Percentiles rank a stretch among this genome's conserved stretches.
Conservation (phyloP, 192 early-diverging fungal genomes). For the Rhizoclosmatium globosum region DNA sequence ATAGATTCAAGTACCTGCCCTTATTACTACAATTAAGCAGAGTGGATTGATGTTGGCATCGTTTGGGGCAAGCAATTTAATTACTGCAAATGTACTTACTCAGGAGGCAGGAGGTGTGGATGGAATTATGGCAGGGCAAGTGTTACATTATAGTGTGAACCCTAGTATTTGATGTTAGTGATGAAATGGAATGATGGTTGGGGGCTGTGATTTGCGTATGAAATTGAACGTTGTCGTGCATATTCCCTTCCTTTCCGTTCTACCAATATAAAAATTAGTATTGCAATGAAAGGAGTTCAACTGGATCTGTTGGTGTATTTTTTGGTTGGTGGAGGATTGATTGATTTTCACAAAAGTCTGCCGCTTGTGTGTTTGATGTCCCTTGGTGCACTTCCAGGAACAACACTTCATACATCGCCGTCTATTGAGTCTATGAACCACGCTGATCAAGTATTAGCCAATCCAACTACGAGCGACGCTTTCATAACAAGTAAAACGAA, state of each 20-base stretch:
- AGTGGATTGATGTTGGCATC: conserved; percentile 91
- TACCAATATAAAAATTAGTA: neutral
- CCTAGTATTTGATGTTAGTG: conserved; percentile 15
- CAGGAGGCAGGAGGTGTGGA: conserved; percentile 91
- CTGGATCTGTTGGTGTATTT: neutral
- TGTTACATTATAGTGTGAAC: conserved; percentile 60
- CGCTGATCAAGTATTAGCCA: neutral
- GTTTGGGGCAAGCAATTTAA: conserved; percentile 83
- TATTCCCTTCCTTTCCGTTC: neutral
- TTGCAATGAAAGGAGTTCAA: neutral
- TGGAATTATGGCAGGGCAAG: conserved; percentile 79
- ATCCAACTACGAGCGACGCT: neutral
- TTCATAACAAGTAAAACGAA: neutral
- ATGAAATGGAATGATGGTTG: neutral
- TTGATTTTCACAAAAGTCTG: neutral
- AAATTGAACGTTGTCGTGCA: neutral
- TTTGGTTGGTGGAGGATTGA: neutral
- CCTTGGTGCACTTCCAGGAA: conserved; percentile 24
- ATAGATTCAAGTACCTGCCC: conserved; percentile 87
- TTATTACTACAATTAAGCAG: conserved; percentile 93
- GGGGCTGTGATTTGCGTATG: neutral
- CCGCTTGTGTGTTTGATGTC: neutral
- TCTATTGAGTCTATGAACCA: neutral
- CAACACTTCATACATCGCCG: conserved; percentile 5
- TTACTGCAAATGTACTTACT: conserved; percentile 64